A percentile compares a stretch with the other conserved stretches of the same genome.
Evolutionary conservation across 192 early-diverging fungal species (phyloP).

Genomic region (Entomortierella beljakovae): DNA sequence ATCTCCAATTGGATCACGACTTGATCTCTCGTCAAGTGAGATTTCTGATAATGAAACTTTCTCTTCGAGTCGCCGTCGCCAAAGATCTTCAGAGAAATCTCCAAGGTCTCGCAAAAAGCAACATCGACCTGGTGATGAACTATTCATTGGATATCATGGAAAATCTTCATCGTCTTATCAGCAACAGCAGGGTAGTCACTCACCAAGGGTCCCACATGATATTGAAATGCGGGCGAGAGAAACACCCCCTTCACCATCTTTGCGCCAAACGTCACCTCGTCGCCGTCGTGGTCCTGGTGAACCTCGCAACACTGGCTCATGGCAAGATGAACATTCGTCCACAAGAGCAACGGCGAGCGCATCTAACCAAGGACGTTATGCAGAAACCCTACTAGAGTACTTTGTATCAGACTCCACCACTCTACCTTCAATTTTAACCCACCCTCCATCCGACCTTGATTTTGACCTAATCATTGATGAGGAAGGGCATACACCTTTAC

Average conservation of each 20-base stretch:
- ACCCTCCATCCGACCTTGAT: constrained; percentile 76
- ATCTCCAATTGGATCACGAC: constrained; percentile 24
- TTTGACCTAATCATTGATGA: constrained; percentile 92
- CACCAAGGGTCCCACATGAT: constrained; percentile 10
- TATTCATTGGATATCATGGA: constrained; percentile 34
- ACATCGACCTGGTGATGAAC: constrained; percentile 40
- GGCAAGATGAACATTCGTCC: constrained; percentile 19
- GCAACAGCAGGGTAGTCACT: constrained; percentile 16
- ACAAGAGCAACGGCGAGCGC: not conserved
- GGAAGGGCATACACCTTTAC: constrained; percentile 92
- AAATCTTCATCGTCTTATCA: constrained; percentile 10
- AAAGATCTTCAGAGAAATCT: constrained; percentile 19
- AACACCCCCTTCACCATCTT: constrained; percentile 8
- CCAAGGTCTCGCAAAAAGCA: constrained; percentile 30
- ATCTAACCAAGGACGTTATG: constrained; percentile 36
- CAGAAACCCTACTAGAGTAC: constrained; percentile 43
- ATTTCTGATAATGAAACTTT: constrained; percentile 45
- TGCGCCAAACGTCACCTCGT: constrained; percentile 16
- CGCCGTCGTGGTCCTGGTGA: constrained; percentile 22
- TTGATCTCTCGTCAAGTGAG: constrained; percentile 26
- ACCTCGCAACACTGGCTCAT: constrained; percentile 13
- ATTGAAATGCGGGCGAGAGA: constrained; percentile 27
- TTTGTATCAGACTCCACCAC: constrained; percentile 58
- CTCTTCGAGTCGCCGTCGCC: constrained; percentile 22
- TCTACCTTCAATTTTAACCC: constrained; percentile 64